phyloP scores from a whole-genome alignment of 306 rosid species.

The Gillenia trifoliata region DNA sequence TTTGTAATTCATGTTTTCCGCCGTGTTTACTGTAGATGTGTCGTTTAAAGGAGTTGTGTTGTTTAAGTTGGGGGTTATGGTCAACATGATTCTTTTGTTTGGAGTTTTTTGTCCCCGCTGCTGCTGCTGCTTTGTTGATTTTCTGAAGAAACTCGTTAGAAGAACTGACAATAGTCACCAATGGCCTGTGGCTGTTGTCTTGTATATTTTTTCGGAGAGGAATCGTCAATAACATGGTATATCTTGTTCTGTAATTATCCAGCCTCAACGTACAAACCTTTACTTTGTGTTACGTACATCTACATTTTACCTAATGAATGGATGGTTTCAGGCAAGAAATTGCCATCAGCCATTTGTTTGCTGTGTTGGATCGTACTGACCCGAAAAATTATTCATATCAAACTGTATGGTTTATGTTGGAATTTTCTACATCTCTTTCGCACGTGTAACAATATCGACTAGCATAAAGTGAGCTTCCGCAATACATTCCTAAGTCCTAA shows the following conservation, averaged over 20 bases:
- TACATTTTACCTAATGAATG: too few relatives aligned
- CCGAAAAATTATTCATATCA: neutral
- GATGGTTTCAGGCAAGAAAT: neutral
- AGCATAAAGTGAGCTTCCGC: neutral
- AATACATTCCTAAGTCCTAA: neutral
- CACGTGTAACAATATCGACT: neutral
- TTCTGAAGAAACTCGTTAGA: constrained; percentile 54
- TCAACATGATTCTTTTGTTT: constrained; percentile 79
- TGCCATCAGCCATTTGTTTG: neutral
- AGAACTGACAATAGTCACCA: constrained; percentile 48
- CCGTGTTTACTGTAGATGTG: constrained; percentile 62
- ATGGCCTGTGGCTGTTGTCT: constrained; percentile 45
- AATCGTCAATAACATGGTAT: constrained; percentile 65
- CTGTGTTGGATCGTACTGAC: neutral
- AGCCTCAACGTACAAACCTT: constrained; percentile 24
- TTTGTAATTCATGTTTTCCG: constrained; percentile 60
- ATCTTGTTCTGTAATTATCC: constrained; percentile 50
- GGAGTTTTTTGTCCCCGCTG: constrained; percentile 44
- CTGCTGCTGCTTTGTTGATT: constrained; percentile 56
- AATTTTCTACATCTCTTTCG: neutral
- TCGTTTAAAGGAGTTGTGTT: constrained; percentile 55
- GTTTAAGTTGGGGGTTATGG: constrained; percentile 54
- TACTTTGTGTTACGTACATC: too few relatives aligned
- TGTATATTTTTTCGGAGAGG: constrained; percentile 74
- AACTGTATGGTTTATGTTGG: neutral